phyloP scores from a whole-genome alignment of 805 yeast genomes.

The Saccharomycopsis schoenii region DNA sequence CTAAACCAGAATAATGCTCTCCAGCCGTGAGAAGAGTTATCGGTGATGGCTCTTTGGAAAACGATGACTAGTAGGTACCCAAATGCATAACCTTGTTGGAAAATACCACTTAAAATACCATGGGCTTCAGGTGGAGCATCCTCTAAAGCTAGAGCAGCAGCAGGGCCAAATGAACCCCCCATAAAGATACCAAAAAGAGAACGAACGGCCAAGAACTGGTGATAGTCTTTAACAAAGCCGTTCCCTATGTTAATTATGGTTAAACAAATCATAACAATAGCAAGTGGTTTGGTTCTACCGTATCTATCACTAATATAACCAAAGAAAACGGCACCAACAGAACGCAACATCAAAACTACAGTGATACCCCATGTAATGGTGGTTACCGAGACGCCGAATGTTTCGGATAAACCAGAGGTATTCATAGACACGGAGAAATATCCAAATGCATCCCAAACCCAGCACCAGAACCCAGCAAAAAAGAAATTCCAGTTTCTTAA shows the following conservation, averaged over 20 bases:
- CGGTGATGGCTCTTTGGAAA: conserved; percentile 53
- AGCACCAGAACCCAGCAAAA: conserved; percentile 48
- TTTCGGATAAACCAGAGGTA: conserved; percentile 38
- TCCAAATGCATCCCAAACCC: conserved; percentile 69
- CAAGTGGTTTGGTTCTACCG: conserved; percentile 53
- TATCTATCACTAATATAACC: conserved; percentile 50
- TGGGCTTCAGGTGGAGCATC: conserved; percentile 52
- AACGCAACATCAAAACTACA: conserved; percentile 55
- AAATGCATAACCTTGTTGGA: conserved; percentile 48
- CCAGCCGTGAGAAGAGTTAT: conserved; percentile 48
- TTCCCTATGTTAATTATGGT: conserved; percentile 50
- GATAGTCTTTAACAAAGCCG: conserved; percentile 47
- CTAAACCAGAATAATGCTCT: conserved; percentile 65
- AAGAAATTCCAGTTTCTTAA: conserved; percentile 46
- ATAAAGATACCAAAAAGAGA: conserved; percentile 50
- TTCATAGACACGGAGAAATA: conserved; percentile 54
- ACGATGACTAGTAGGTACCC: conserved; percentile 57
- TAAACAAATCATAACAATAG: conserved; percentile 35
- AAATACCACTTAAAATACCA: conserved; percentile 52
- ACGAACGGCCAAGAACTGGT: conserved; percentile 51
- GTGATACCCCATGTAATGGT: conserved; percentile 67
- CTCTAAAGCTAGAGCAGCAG: conserved; percentile 57
- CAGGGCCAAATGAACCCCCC: conserved; percentile 56
- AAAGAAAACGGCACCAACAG: conserved; percentile 52
- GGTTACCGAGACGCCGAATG: conserved; percentile 34